Evolutionary conservation across 148 eudicot species (phyloP), one percentile per base, ranked within the genome.

Genomic region (Silene conica): DNA sequence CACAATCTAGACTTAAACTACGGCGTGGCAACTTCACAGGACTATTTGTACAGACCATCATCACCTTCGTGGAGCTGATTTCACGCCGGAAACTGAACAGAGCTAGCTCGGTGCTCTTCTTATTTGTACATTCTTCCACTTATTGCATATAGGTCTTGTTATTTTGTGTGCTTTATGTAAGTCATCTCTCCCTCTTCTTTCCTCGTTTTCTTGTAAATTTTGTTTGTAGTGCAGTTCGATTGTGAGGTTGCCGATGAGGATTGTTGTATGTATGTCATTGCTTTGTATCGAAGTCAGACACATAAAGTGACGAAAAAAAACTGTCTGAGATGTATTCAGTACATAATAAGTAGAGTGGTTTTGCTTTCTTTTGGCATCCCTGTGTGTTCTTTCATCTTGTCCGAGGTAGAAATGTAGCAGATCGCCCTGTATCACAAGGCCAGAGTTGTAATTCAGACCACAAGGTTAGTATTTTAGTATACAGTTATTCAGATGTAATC

Each of bases 21-120:
- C 23, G 90, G 90, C 31, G 75, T 85, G 4, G 70, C 86, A 52
- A 67, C 85, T 34, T 72, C 97, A 21, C 97, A 88, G 38, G 96
- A 94, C 67, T 87, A 79, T 78, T 52, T 83, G 80, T 87, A 86
- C 81, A 91, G 90, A 83, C 80, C 92, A 52, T 69, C 98, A 46
- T 89, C 98, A 46, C 95, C 95, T 56, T 80, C 88, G 20, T 93
- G 98, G 98, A 88, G 88, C 84, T 91, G 89, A 89, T 58, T 76
- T 38, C 26, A 55, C 45, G 7, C 56, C 26, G 58, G 45, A 52
- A 64, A 11, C 21, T 15, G 31, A 43, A 48, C 72, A 21, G 70
- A 38, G 48, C 72, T 46, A 65, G 68, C 68, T 1, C 5, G 70
- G 52, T 41, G 63, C 72, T 70, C 72, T 70, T 57, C 43, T 77